These are phyloP conservation scores for Euphorbia schlechtendalii DNA, from an alignment of 441 rosid genomes.

Conservation along the genomic window DNA sequence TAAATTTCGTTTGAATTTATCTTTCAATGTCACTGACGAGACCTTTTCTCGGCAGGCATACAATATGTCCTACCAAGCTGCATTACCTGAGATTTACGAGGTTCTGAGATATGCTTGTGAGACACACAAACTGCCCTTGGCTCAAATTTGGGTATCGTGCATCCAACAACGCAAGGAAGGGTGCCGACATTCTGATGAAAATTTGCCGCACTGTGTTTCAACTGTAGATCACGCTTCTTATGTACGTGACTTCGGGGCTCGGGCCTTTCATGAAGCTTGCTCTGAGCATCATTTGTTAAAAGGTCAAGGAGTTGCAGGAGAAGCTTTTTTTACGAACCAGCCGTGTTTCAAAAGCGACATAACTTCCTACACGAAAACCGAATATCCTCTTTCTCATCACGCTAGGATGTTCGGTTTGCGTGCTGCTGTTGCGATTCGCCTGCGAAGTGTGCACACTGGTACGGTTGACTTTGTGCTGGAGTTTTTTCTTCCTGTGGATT, in stretches of 20 bases:
- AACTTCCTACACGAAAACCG: slow-evolving; percentile 46
- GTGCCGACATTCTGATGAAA: slow-evolving; percentile 68
- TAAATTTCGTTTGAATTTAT: slow-evolving; percentile 1
- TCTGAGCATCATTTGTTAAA: slow-evolving; percentile 86
- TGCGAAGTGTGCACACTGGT: slow-evolving; percentile 63
- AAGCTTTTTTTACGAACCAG: slow-evolving; percentile 73
- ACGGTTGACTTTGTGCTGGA: slow-evolving; percentile 70
- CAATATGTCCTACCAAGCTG: slow-evolving; percentile 49
- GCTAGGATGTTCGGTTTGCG: slow-evolving; percentile 69
- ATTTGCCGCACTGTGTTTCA: slow-evolving; percentile 61
- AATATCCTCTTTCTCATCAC: slow-evolving; percentile 88
- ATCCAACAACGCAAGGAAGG: slow-evolving; percentile 72
- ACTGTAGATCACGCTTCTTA: slow-evolving; percentile 71
- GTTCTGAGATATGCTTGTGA: slow-evolving; percentile 67
- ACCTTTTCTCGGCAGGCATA: slow-evolving; percentile 34
- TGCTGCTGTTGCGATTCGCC: slow-evolving; percentile 82
- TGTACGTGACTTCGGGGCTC: slow-evolving; percentile 44
- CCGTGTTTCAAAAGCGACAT: slow-evolving; percentile 81
- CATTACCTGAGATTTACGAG: slow-evolving; percentile 64
- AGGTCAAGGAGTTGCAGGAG: slow-evolving; percentile 87
- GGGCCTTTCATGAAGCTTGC: slow-evolving; percentile 73
- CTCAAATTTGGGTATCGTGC: slow-evolving; percentile 83
- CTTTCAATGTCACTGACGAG: slow-evolving; percentile 11
- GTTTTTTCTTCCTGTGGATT: slow-evolving; percentile 77
- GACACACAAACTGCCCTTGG: slow-evolving; percentile 68